phyloP scores from a whole-genome alignment of 2,329 filamentous ascomycete species.

The Fusarium nisikadoi region DNA sequence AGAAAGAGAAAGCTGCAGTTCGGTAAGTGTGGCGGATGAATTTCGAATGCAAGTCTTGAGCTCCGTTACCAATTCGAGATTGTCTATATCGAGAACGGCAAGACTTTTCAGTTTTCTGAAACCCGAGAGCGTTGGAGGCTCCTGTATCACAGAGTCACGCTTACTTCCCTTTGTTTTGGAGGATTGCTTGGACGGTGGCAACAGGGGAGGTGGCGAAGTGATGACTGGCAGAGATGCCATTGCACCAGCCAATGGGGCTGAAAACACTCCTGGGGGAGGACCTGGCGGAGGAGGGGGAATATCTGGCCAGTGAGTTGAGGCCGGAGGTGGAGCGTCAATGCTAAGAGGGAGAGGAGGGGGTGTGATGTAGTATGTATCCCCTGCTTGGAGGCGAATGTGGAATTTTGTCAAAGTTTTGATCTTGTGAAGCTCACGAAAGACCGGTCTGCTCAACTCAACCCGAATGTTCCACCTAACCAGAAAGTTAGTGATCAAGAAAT shows the following conservation, averaged over 20 bases:
- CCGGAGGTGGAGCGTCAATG: conserved; percentile 43
- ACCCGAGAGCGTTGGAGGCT: conserved; percentile 65
- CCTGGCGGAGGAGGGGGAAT: conserved; percentile 39
- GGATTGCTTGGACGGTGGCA: conserved; percentile 50
- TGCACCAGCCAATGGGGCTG: conserved; percentile 23
- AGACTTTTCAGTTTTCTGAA: conserved; percentile 66
- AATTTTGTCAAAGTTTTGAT: conserved; percentile 63
- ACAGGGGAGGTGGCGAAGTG: conserved; percentile 45
- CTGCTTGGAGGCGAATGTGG: conserved; percentile 68
- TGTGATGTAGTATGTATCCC: conserved; percentile 63
- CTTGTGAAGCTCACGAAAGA: conserved; percentile 67
- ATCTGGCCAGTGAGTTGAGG: conserved; percentile 46
- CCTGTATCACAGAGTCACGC: conserved; percentile 46
- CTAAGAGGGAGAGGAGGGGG: conserved; percentile 59
- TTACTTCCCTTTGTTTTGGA: conserved; percentile 50
- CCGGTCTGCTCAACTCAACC: conserved; percentile 68
- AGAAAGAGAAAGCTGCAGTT: conserved; percentile 69
- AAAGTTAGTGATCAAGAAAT: conserved; percentile 8
- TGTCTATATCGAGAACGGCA: conserved; percentile 69
- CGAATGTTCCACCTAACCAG: conserved; percentile 69
- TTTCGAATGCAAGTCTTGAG: conserved; percentile 65
- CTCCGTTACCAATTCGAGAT: conserved; percentile 65
- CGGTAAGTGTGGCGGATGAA: conserved; percentile 64
- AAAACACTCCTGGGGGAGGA: conserved; percentile 34
- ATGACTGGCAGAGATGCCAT: conserved; percentile 26